Evolutionary conservation across 768 basidiomycete species (phyloP).

Genomic region (Pleurotus salmoneostramineus): DNA sequence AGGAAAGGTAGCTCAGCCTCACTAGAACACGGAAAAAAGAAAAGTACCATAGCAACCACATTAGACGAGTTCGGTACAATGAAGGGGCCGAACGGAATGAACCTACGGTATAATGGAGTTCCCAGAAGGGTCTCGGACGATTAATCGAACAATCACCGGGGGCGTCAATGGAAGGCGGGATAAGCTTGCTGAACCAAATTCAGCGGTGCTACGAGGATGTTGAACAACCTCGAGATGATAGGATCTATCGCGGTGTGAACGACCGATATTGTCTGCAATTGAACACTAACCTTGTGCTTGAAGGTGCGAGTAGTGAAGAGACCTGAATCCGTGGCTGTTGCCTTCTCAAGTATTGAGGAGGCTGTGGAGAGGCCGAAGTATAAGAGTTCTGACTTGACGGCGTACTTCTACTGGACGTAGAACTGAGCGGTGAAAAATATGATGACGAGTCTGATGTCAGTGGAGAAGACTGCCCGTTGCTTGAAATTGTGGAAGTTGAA

Average conservation of each 20-base stretch:
- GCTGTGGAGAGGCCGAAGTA: constrained; percentile 30
- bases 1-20: constrained; percentile 87
- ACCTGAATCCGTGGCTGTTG: constrained; percentile 50
- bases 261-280: neutral
- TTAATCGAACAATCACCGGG: constrained; percentile 77
- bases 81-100: neutral
- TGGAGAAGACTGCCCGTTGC: constrained; percentile 48
- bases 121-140: constrained; percentile 67
- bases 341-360: constrained; percentile 30
- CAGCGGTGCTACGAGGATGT: constrained; percentile 78
- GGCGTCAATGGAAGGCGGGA: constrained; percentile 84
- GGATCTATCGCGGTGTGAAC: constrained; percentile 30
- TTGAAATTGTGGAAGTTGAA: constrained; percentile 19
- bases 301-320: constrained; percentile 53
- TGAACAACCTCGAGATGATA: constrained; percentile 87
- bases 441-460: constrained; percentile 37
- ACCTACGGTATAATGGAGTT: constrained; percentile 78
- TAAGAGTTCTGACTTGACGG: constrained; percentile 39
- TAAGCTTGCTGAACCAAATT: constrained; percentile 70
- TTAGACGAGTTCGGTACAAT: neutral
- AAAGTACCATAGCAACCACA: neutral
- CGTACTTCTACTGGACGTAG: constrained; percentile 35
- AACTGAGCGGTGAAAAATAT: constrained; percentile 33
- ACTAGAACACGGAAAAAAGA: constrained; percentile 35
- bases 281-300: constrained; percentile 45